Conservation (phyloP, 441 rosid species). For the Croton setiger region DNA sequence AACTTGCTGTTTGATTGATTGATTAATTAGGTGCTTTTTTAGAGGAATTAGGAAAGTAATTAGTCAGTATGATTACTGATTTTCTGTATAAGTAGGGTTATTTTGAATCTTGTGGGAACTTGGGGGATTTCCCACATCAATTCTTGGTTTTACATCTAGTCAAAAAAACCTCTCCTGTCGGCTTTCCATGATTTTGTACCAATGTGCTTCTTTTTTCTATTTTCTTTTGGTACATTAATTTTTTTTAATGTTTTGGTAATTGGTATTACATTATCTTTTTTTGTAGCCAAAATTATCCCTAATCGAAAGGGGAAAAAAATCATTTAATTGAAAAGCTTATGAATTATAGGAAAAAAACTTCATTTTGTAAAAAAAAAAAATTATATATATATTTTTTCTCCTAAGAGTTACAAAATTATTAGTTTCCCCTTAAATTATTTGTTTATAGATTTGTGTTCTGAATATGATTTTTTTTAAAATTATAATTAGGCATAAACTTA, state of each 20-base stretch:
- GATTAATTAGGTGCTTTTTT: not conserved
- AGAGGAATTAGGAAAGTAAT: not conserved
- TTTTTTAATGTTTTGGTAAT: not conserved
- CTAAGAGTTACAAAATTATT: too few relatives aligned
- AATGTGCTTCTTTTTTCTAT: not conserved
- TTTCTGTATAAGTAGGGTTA: slow-evolving; percentile 15
- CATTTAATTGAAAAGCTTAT: not conserved
- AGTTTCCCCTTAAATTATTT: too few relatives aligned
- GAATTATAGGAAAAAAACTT: too few relatives aligned
- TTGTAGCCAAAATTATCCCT: too few relatives aligned
- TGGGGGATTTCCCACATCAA: not conserved
- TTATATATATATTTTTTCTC: too few relatives aligned
- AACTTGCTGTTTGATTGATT: slow-evolving; percentile 38
- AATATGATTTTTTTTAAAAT: too few relatives aligned
- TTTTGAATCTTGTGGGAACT: not conserved
- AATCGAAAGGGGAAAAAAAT: too few relatives aligned
- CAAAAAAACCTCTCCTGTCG: slow-evolving; percentile 10
- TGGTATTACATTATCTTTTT: not conserved
- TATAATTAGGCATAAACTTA: not conserved
- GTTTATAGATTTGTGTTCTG: not conserved
- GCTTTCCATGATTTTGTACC: slow-evolving; percentile 11
- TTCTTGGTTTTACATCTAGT: slow-evolving; percentile 10
- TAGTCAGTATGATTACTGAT: not conserved
- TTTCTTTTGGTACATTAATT: not conserved
- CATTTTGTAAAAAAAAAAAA: too few relatives aligned